A percentile compares a stretch with the other conserved stretches of the same genome.
These are phyloP conservation scores for Ascochyta koolunga DNA, from an alignment of 2,329 filamentous ascomycete genomes.

Conservation along the genomic window DNA sequence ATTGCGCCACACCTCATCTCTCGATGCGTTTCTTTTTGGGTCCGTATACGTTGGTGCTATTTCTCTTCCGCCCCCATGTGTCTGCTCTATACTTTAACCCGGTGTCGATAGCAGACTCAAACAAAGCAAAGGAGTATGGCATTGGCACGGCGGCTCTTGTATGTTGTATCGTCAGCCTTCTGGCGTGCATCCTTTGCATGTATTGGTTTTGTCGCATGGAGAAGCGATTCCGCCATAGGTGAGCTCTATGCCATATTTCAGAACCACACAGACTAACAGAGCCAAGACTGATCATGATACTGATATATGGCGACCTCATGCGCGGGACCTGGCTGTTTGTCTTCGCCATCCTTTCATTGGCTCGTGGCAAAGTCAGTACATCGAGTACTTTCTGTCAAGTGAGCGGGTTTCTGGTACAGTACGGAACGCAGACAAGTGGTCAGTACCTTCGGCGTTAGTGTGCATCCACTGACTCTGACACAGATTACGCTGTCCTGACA, in stretches of 20 bases:
- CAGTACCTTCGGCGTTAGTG: constrained; percentile 22
- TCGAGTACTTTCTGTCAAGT: constrained; percentile 67
- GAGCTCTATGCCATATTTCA: constrained; percentile 35
- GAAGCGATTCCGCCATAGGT: constrained; percentile 76
- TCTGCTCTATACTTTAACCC: constrained; percentile 2
- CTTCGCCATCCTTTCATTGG: constrained; percentile 66
- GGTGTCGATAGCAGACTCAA: constrained; percentile 1
- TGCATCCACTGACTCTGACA: not conserved
- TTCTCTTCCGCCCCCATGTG: not conserved
- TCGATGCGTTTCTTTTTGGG: not conserved
- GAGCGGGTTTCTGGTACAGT: constrained; percentile 70
- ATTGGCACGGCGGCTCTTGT: constrained; percentile 1
- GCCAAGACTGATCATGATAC: constrained; percentile 71
- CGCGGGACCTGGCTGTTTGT: constrained; percentile 73
- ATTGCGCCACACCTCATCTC: not conserved
- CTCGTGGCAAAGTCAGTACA: constrained; percentile 57
- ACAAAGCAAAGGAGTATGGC: constrained; percentile 8
- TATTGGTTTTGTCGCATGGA: constrained; percentile 79
- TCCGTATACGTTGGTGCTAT: not conserved
- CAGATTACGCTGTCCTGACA: constrained; percentile 72
- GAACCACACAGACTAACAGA: not conserved
- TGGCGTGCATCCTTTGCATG: constrained; percentile 36
- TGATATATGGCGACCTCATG: constrained; percentile 74
- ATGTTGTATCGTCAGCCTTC: constrained; percentile 1
- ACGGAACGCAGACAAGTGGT: constrained; percentile 71